Evolutionary conservation across 108 stramenopile genomes (phyloP), one percentile per base, ranked within the genome.

Genomic region (Cyclotella atomus): DNA sequence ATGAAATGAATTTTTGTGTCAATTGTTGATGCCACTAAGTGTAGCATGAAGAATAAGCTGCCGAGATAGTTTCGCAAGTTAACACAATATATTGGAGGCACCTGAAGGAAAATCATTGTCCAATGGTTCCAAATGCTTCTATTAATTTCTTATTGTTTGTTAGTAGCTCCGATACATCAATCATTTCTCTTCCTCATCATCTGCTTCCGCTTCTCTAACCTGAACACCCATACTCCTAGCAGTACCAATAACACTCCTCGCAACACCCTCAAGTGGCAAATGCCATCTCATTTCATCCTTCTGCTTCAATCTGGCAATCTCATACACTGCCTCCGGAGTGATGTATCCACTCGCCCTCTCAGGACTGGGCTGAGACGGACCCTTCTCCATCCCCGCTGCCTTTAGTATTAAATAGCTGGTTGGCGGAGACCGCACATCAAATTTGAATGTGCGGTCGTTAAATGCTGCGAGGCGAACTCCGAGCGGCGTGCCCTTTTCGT

Each of bases 271-370:
- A 62, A 96, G 68, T 0, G 92, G 91, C 56, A 92, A 76, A 68
- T 89, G 87, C 84, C 86, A 87, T 62, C 84, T 73, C 65, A 84
- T 79, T 29, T 93, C 93, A 73, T 94, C 90, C 61, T 80, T 68
- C 56, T 91, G 85, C 78, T 97, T 97, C 38, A 96, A 75, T 63
- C 86, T 88, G 8, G 97, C 97, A 78, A 97, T 96, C 67, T 97
- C 90, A 71, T 96, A 96, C 17, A 96, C 87, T 3, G 87, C 88
- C 83, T 97, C 94, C 1, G 92, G 92, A 9, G 88, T 88, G 49
- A 96, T 90, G 59, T 75, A 91, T 24, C 90, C 95, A 41, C 72
- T 78, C 21, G 82, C 72, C n/a, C 46, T 76, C 1, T 88, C 88
- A 16, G 83, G 63, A 43, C 49, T 73, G 2, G 89, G 89, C n/a